Percentiles rank a stretch among this genome's conserved stretches.
These are phyloP conservation scores for Fusarium mundagurra DNA, from an alignment of 2,329 filamentous ascomycete species.

Conservation along the genomic window DNA sequence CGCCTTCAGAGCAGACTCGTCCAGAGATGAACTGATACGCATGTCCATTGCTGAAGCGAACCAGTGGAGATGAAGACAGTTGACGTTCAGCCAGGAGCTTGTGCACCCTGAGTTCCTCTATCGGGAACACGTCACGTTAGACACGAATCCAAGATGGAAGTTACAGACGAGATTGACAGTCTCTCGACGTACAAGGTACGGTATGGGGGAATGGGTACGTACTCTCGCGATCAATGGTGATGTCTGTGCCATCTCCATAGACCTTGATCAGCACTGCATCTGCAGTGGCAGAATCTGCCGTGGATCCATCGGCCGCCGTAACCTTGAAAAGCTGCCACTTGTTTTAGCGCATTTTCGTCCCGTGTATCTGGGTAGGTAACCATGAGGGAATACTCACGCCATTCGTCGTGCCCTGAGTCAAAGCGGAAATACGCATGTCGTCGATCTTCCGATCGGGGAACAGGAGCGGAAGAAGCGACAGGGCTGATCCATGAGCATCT, in stretches of 20 bases:
- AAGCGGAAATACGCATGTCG: slow-evolving; percentile 6
- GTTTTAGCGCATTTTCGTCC: not conserved
- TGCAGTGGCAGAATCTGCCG: not conserved
- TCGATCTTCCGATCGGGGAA: slow-evolving; percentile 8
- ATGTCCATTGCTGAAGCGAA: slow-evolving; percentile 36
- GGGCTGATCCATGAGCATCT: slow-evolving; percentile 18
- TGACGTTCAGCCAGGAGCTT: slow-evolving; percentile 26
- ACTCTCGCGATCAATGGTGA: slow-evolving; percentile 38
- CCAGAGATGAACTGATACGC: slow-evolving; percentile 33
- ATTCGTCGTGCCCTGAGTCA: slow-evolving; percentile 36
- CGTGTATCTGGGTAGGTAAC: not conserved
- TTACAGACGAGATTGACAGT: not conserved
- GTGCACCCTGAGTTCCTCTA: slow-evolving; percentile 37
- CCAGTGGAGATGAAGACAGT: slow-evolving; percentile 27
- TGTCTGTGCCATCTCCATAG: slow-evolving; percentile 36
- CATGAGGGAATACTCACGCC: slow-evolving; percentile 14
- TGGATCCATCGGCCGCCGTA: not conserved
- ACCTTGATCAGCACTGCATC: slow-evolving; percentile 31
- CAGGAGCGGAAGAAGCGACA: slow-evolving; percentile 13
- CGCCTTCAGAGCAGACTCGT: slow-evolving; percentile 18
- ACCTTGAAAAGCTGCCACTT: slow-evolving; percentile 32
- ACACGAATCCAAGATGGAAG: slow-evolving; percentile 1
- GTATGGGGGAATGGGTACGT: not conserved
- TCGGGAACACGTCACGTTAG: slow-evolving; percentile 9
- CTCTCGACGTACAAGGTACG: too few relatives aligned